Evolutionary conservation across 306 rosid genomes (phyloP).

Genomic region (Herpetospermum pedunculosum): DNA sequence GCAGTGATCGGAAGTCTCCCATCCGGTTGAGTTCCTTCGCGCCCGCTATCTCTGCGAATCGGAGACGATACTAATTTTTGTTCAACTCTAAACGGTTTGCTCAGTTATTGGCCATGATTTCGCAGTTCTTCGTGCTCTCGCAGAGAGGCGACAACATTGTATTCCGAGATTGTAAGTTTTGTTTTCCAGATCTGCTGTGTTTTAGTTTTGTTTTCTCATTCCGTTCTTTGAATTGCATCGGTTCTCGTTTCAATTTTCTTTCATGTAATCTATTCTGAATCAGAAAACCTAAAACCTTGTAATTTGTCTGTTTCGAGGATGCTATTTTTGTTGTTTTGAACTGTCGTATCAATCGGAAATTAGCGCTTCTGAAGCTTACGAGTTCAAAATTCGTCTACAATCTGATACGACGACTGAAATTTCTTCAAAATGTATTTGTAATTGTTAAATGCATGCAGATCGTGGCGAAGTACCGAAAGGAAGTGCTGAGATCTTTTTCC

Average conservation of each 20-base stretch:
- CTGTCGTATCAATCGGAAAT: not conserved
- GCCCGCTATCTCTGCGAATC: not conserved
- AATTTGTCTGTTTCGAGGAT: not conserved
- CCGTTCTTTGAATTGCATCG: not conserved
- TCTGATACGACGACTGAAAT: not conserved
- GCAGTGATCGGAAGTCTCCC: not conserved
- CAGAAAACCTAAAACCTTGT: not conserved
- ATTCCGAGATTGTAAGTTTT: conserved; percentile 68
- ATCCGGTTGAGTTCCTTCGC: not conserved
- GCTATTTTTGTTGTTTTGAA: not conserved
- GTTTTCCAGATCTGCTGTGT: not conserved
- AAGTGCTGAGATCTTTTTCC: conserved; percentile 77
- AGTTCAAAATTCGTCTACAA: not conserved
- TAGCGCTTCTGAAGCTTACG: not conserved
- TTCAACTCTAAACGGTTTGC: not conserved
- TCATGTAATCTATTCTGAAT: not conserved
- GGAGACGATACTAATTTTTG: not conserved
- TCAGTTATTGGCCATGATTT: conserved; percentile 36
- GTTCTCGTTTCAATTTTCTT: not conserved
- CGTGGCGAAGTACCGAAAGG: conserved; percentile 78
- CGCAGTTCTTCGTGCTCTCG: conserved; percentile 89
- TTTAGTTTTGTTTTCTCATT: not conserved
- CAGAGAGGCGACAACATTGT: conserved; percentile 92
- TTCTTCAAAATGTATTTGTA: not conserved
- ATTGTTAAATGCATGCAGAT: conserved; percentile 38